Base-by-base conservation (phyloP, 495 filamentous ascomycete genomes). In the Lasiosphaeris hirsuta region DNA sequence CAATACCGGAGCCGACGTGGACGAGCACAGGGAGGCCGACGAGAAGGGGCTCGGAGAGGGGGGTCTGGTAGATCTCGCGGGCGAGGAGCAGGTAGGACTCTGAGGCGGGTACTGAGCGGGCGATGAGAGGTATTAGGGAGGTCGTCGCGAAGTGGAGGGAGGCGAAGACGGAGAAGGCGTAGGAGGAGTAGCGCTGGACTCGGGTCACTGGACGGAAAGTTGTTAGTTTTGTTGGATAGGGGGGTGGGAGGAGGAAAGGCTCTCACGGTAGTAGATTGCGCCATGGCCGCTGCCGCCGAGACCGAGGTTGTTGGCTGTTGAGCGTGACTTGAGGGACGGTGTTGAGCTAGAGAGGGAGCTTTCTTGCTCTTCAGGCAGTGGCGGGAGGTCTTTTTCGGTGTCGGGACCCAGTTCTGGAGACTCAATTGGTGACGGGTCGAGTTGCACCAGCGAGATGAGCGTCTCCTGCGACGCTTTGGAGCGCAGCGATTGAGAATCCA, bases 161-260 rank as follows among this genome's bases (percentile, higher is more conserved):
- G 46, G 85, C 76, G 80, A 93, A 97, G 60, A 88, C 67, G 41
- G 85, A 86, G 68, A 96, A 91, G 39, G 88, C 85, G 71, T 96
- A 96, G 63, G 87, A 87, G 11, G 90, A 92, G 78, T 94, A 96
- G 69, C 81, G 85, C 67, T 96, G 92, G 33, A 92, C 75, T 44
- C 88, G 86, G 18, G 81, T 81, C 60, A 96, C 90, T 96, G 65
- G 13, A 37, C 1, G 8, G 14, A 34, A 17, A 42, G 34, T 17
- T 59, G 55, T 45, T 56, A 56, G 53, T 30, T 10, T 13, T 15
- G 11, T 7, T 7, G 54, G 1, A 9, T 50, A 2, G 36, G 33
- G 45, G 14, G 23, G 45, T 54, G 46, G 49, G 56, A 61, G 48
- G 40, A 60, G 23, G 39, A 37, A 56, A 49, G 47, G 43, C 19